Base-by-base conservation (phyloP, 208 protist genomes). In the Porcisia hertigi region DNA sequence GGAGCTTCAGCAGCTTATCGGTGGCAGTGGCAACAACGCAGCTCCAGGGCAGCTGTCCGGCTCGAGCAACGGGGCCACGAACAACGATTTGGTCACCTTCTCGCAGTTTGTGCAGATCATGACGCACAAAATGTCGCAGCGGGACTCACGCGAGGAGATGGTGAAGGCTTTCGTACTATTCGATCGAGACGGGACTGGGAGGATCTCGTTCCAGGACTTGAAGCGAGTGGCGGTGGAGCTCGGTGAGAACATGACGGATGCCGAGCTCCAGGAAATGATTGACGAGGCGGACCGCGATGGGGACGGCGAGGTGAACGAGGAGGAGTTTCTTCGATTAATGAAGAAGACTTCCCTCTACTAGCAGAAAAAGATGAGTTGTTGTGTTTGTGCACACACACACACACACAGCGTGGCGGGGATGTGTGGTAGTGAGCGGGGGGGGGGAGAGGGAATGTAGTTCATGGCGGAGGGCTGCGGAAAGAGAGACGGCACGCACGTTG, bases 241-340 rank as follows among this genome's bases (percentile, higher is more conserved):
- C 0, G 97, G 97, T 1, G 98, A 99, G 85, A 97, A 98, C 81
- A 94, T 99, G 85, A 92, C 95, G 11, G 98, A 99, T 67, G 97
- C 98, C 12, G 98, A 99, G 79, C 77, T 99, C 54, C 92, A 98
- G 80, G 97, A 98, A 77, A 99, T 99, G 98, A 99, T 99, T 76
- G 95, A 99, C 63, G 98, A 98, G 85, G 98, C 98, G 3, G 98
- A 99, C 76, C 71, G 90, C 36, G 97, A 99, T 76, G 96, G 97
- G 23, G 98, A 99, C 81, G 98, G 98, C 39, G 97, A 98, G 81
- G 94, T 99, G 53, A 96, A 81, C 80, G 89, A 98, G 79, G 91
- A 98, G 54, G 98, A 99, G 70, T 99, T 99, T 73, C 81, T 99
- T 65, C 90, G 89, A 14, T 91, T 99, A 54, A 99, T 99, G 98